Percentiles rank a stretch among this genome's conserved stretches.
Conservation (phyloP, 192 early-diverging fungal genomes). For the Obelidium mucronatum region DNA sequence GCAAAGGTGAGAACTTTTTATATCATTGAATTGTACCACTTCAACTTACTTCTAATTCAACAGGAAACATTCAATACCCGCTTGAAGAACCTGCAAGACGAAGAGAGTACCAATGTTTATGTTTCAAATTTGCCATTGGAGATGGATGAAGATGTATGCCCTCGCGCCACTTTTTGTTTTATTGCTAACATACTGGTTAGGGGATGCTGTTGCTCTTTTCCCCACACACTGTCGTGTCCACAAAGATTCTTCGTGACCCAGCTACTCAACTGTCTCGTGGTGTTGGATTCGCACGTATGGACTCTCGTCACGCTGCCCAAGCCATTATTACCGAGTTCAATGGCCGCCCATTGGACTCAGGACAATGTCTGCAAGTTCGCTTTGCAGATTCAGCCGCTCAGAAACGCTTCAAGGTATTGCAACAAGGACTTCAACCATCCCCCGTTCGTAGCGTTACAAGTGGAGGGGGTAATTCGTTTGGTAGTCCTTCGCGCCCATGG, state of each 20-base stretch:
- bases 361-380: conserved; percentile 75
- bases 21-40: too few relatives aligned
- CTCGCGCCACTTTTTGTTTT: conserved; percentile 37
- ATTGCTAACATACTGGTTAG: neutral
- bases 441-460: neutral
- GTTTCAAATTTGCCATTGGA: conserved; percentile 81
- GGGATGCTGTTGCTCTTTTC: conserved; percentile 61
- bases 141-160: conserved; percentile 73
- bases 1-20: conserved; percentile 59
- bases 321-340: conserved; percentile 75
- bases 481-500: neutral
- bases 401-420: conserved; percentile 70
- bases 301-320: conserved; percentile 70
- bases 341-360: conserved; percentile 65
- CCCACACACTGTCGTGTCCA: conserved; percentile 73
- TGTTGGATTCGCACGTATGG: conserved; percentile 82
- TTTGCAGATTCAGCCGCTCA: conserved; percentile 84
- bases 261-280: conserved; percentile 71
- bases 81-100: conserved; percentile 41
- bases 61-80: conserved; percentile 67
- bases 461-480: neutral
- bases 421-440: conserved; percentile 10
- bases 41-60: neutral
- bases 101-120: conserved; percentile 74
- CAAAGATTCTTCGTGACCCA: conserved; percentile 76